A percentile compares a stretch with the other conserved stretches of the same genome.
Conservation (phyloP, 208 protist genomes). For the Leishmania tropica region DNA sequence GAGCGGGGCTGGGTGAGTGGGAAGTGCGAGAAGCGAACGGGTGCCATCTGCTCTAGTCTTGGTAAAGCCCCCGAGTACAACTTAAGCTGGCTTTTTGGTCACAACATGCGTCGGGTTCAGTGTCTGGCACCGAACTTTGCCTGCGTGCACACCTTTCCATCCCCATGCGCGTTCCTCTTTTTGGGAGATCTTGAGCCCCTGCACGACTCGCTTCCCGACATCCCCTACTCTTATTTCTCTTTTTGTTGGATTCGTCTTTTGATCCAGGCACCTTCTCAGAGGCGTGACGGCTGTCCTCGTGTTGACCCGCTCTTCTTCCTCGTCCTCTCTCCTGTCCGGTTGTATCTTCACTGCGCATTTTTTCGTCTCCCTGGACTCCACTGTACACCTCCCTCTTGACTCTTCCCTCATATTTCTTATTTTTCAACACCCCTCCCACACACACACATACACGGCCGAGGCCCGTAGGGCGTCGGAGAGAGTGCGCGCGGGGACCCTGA, state of each 20-base stretch:
- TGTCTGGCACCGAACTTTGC: background rate
- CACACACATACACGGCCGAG: background rate
- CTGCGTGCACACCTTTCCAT: background rate
- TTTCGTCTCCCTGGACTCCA: background rate
- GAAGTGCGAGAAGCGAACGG: background rate
- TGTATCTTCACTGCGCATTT: background rate
- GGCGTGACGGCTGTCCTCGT: background rate
- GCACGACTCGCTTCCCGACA: background rate
- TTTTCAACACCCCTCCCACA: background rate
- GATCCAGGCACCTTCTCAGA: background rate
- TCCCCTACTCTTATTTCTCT: background rate
- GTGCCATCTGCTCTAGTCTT: background rate
- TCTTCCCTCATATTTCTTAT: background rate
- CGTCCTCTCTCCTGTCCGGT: background rate
- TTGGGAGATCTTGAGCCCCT: background rate
- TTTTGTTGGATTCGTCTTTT: background rate
- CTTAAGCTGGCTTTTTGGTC: background rate
- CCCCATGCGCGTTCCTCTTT: background rate
- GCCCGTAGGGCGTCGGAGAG: background rate
- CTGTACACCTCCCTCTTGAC: background rate
- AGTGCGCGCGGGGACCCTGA: background rate
- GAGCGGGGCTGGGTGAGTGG: background rate
- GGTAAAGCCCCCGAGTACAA: background rate
- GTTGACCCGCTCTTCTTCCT: background rate
- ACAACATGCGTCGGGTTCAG: background rate